Conservation (phyloP, 2,329 filamentous ascomycete genomes). For the Thermoascus crustaceus region DNA sequence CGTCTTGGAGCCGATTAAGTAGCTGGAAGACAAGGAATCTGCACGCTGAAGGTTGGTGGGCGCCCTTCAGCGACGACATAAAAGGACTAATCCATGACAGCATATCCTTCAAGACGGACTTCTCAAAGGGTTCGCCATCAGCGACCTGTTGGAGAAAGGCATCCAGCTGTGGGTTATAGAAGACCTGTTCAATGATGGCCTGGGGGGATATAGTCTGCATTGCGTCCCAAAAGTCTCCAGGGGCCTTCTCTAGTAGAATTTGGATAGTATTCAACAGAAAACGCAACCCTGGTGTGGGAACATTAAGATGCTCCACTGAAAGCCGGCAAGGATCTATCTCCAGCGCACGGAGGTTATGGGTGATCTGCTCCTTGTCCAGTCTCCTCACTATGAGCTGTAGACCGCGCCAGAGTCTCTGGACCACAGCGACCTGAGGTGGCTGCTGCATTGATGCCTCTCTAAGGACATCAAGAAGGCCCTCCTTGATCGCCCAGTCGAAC, state of each 20-base stretch:
- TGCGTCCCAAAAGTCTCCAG: constrained; percentile 79
- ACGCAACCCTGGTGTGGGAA: constrained; percentile 55
- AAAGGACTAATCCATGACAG: constrained; percentile 73
- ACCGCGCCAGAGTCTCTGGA: constrained; percentile 73
- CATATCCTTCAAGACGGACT: constrained; percentile 53
- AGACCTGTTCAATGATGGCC: constrained; percentile 75
- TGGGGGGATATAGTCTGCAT: constrained; percentile 73
- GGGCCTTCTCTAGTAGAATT: constrained; percentile 63
- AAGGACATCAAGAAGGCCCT: constrained; percentile 61
- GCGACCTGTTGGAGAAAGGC: constrained; percentile 45
- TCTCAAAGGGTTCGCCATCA: constrained; percentile 45
- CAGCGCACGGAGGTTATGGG: constrained; percentile 68
- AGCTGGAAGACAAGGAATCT: constrained; percentile 70
- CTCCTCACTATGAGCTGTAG: constrained; percentile 65
- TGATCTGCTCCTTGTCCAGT: constrained; percentile 65
- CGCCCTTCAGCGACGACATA: constrained; percentile 65
- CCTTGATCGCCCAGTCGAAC: constrained; percentile 81
- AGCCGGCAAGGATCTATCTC: constrained; percentile 60
- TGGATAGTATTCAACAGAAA: constrained; percentile 64
- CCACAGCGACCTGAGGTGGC: constrained; percentile 43
- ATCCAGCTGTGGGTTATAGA: constrained; percentile 61
- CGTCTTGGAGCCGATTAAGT: constrained; percentile 49
- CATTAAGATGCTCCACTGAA: constrained; percentile 58
- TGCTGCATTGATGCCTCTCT: constrained; percentile 51
- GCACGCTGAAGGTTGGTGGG: constrained; percentile 71